Base-by-base conservation (phyloP, 2,329 filamentous ascomycete species). In the Fusarium nisikadoi region DNA sequence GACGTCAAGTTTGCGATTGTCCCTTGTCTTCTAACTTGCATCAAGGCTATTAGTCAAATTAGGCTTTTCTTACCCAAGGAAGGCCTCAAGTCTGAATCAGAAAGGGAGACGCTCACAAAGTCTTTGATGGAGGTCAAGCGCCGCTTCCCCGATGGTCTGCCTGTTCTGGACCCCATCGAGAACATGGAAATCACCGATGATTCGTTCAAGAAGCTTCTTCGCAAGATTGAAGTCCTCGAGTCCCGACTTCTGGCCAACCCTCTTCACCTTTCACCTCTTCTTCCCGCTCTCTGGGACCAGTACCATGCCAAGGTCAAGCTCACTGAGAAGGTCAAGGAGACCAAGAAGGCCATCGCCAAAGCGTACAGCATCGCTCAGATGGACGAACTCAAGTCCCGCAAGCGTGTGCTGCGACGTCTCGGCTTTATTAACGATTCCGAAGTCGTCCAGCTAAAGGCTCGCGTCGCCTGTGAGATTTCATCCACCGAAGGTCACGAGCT, bases 151-250 rank as follows among this genome's bases (percentile, higher is more conserved):
- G 96, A 99, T 78, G 96, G 96, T 6, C 85, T 99, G 62, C 92
- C 96, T 6, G 87, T 95, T 11, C 84, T 99, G 23, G 96, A 99
- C 77, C 96, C 96, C 0, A 92, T 99, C 42, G 95, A 98, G 81
- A 95, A 98, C 79, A 98, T 99, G 96, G 89, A 90, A 33, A 98
- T 99, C 77, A 92, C 87, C 8, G 96, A 98, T 77, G 94, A 97
- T 3, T 91, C 90, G 0, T 98, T 99, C 85, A 98, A 97, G 86
- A 94, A 94, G 80, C 89, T 98, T 8, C 88, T 98, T 62, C 85
- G 94, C 82, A 98, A 98, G 89, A 98, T 99, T 68, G 96, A 99
- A 83, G 93, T 98, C 16, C 89, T 99, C 4, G 96, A 99, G 83
- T 96, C 95, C 9, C 91, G 94, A 57, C 86, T 99, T 27, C 84